Evolutionary conservation across 208 protist species (phyloP).

Genomic region (Leptomonas seymouri): DNA sequence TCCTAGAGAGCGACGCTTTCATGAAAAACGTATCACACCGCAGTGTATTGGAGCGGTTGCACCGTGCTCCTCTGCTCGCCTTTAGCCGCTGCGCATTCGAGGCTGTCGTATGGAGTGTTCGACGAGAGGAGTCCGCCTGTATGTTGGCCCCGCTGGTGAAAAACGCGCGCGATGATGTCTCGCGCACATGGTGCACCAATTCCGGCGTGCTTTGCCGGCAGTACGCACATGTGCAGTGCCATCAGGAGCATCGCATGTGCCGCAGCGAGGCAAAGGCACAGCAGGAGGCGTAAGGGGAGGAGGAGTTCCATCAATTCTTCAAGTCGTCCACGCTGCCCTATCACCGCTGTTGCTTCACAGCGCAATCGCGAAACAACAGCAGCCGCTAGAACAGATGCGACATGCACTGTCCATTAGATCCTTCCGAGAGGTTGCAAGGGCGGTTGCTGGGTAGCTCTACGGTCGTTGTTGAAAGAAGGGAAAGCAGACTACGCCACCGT

Average conservation of each 20-base stretch:
- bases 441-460: too few relatives aligned
- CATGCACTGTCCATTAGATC: background rate
- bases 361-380: too few relatives aligned
- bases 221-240: constrained; percentile 21
- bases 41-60: constrained; percentile 13
- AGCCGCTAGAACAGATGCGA: background rate
- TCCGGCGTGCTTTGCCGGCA: constrained; percentile 17
- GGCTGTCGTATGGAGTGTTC: background rate
- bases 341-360: background rate
- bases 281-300: background rate
- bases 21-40: background rate
- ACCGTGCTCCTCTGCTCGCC: background rate
- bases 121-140: constrained; percentile 1
- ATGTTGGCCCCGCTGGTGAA: constrained; percentile 20
- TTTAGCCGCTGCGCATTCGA: constrained; percentile 10
- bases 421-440: background rate
- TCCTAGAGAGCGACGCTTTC: background rate
- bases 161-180: constrained; percentile 9
- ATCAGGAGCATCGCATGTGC: constrained; percentile 2
- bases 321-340: background rate
- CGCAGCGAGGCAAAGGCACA: background rate
- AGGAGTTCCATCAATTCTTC: constrained; percentile 8
- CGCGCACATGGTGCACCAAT: background rate
- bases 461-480: too few relatives aligned
- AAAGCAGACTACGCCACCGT: too few relatives aligned